phyloP scores from a whole-genome alignment of 2,329 filamentous ascomycete species.

The Periconia macrospinosa region DNA sequence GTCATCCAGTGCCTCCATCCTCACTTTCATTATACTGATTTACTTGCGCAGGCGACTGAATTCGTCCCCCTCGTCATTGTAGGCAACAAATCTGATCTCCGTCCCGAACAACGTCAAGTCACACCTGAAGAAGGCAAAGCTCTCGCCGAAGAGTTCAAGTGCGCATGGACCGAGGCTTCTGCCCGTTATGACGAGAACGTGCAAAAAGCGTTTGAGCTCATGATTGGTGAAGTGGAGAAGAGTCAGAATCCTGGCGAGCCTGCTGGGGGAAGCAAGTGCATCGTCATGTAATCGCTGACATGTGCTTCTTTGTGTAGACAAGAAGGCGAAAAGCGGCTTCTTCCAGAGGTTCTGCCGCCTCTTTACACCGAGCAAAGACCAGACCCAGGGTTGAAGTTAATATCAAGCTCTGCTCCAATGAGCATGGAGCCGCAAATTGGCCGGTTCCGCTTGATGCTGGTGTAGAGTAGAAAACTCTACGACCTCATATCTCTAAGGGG shows the following conservation, averaged over 20 bases:
- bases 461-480: background rate
- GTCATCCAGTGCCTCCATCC: background rate
- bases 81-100: slow-evolving; percentile 94
- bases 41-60: slow-evolving; percentile 71
- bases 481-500: background rate
- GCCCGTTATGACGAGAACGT: slow-evolving; percentile 96
- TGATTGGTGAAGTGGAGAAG: slow-evolving; percentile 95
- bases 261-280: slow-evolving; percentile 77
- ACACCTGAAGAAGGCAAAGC: slow-evolving; percentile 81
- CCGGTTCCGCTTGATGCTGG: background rate
- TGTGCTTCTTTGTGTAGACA: slow-evolving; percentile 9
- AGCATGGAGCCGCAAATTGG: background rate
- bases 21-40: background rate
- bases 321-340: background rate
- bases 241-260: slow-evolving; percentile 87
- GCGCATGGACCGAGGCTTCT: slow-evolving; percentile 92
- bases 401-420: background rate
- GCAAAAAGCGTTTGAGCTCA: slow-evolving; percentile 84
- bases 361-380: background rate
- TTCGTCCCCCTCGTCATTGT: slow-evolving; percentile 92
- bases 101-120: slow-evolving; percentile 91
- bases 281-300: slow-evolving; percentile 69
- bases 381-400: background rate
- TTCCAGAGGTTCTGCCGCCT: background rate
- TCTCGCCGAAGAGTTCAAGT: slow-evolving; percentile 83